A percentile compares a stretch with the other conserved stretches of the same genome.
Evolutionary conservation across 495 filamentous ascomycete species (phyloP).

Genomic region (Tetracladium marchalianum): DNA sequence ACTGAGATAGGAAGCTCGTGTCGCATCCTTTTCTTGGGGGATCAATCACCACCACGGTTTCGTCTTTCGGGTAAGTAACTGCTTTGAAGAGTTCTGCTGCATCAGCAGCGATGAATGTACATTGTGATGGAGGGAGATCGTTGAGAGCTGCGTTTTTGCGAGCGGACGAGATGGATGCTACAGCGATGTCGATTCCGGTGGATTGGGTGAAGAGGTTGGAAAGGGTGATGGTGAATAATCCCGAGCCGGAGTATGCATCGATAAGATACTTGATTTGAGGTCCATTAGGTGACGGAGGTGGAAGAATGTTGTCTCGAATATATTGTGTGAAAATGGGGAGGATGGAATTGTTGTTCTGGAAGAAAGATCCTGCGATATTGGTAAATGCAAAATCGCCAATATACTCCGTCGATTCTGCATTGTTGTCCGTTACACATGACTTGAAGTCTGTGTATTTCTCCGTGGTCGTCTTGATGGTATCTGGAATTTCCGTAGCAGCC

Average conservation of each 20-base stretch:
- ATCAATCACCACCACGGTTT: conserved; percentile 87
- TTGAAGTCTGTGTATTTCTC: conserved; percentile 61
- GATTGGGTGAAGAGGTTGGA: conserved; percentile 63
- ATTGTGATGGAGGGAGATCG: conserved; percentile 43
- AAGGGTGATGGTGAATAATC: conserved; percentile 92
- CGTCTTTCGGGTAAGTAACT: conserved; percentile 57
- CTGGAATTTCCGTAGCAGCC: conserved; percentile 4
- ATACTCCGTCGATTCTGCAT: conserved; percentile 73
- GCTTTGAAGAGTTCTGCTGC: conserved; percentile 71
- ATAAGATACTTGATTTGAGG: conserved; percentile 70
- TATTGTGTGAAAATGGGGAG: conserved; percentile 82
- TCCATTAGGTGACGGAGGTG: conserved; percentile 23
- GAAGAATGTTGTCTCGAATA: conserved; percentile 72
- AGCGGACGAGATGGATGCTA: conserved; percentile 64
- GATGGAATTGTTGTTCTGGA: conserved; percentile 99
- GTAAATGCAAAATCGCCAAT: conserved; percentile 75
- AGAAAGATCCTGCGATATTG: conserved; percentile 88
- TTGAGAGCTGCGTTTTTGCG: conserved; percentile 69
- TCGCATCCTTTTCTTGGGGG: conserved; percentile 94
- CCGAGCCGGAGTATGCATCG: conserved; percentile 94
- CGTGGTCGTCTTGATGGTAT: conserved; percentile 21
- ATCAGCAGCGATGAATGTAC: conserved; percentile 76
- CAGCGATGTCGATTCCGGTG: conserved; percentile 45
- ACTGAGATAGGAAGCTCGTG: conserved; percentile 67
- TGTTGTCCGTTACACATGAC: conserved; percentile 76